These are phyloP conservation scores for thale cress (Arabidopsis thaliana) DNA, from an alignment of 345 rosid species.

Conservation along the genomic window DNA sequence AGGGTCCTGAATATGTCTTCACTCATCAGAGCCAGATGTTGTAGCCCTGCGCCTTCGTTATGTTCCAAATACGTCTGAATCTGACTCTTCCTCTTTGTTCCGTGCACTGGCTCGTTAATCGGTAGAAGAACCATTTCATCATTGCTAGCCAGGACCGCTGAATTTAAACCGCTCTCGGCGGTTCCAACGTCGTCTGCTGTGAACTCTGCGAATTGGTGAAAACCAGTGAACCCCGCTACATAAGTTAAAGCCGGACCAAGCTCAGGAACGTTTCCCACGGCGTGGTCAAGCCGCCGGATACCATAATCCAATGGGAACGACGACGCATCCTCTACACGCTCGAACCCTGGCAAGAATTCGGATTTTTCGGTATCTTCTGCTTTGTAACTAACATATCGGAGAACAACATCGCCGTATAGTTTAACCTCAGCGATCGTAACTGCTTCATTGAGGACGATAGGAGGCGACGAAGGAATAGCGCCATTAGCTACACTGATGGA, in stretches of 20 bases:
- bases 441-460: constrained; percentile 52
- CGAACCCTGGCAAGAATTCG: constrained; percentile 69
- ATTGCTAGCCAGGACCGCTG: constrained; percentile 76
- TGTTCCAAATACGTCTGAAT: constrained; percentile 92
- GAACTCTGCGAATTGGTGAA: constrained; percentile 93
- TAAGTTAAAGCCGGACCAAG: constrained; percentile 67
- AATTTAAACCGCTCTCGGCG: constrained; percentile 83
- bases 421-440: constrained; percentile 72
- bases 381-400: constrained; percentile 72
- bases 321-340: constrained; percentile 52
- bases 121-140: constrained; percentile 82
- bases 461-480: constrained; percentile 60
- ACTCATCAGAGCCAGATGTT: constrained; percentile 77
- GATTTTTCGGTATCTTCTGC: background rate
- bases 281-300: constrained; percentile 77
- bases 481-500: constrained; percentile 65
- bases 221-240: constrained; percentile 75
- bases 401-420: constrained; percentile 84
- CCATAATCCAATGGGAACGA: constrained; percentile 79
- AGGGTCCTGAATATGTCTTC: constrained; percentile 79
- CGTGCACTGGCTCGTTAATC: constrained; percentile 88
- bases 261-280: constrained; percentile 90
- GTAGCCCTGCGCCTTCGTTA: constrained; percentile 89
- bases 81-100: constrained; percentile 94
- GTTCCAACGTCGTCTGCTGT: constrained; percentile 96